Evolutionary conservation across 176 grass and related monocot species (phyloP).

Genomic region (Carex myosuroides): DNA sequence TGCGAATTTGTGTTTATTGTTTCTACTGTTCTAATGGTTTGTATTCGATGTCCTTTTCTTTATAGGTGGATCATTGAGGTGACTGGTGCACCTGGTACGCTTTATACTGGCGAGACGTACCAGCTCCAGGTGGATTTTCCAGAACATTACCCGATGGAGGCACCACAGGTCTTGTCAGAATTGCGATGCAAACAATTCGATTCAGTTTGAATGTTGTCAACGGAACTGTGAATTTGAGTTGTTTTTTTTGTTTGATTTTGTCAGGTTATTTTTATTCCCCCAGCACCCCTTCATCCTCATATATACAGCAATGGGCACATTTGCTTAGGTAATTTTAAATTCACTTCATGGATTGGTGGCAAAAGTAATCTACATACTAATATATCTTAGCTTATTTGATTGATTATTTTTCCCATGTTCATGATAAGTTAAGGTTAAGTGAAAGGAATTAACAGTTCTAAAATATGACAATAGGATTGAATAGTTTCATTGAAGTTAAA

Average conservation of each 20-base stretch:
- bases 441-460: background rate
- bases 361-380: background rate
- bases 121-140: slow-evolving; percentile 92
- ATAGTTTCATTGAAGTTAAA: background rate
- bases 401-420: background rate
- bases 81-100: slow-evolving; percentile 53
- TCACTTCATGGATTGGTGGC: background rate
- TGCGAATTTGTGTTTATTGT: background rate
- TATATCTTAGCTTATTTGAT: slow-evolving; percentile 1
- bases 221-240: background rate
- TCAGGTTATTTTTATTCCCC: slow-evolving; percentile 92
- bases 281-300: slow-evolving; percentile 75
- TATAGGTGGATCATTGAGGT: slow-evolving; percentile 85
- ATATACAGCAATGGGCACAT: slow-evolving; percentile 96
- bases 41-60: background rate
- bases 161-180: slow-evolving; percentile 46
- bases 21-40: background rate
- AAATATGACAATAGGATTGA: background rate
- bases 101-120: slow-evolving; percentile 64
- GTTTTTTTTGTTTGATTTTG: background rate
- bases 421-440: background rate
- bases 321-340: slow-evolving; percentile 61
- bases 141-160: slow-evolving; percentile 96
- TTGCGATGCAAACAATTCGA: background rate
- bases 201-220: background rate